Base-by-base conservation (phyloP, 371 early-diverging fungal genomes). In the Mucor plumbeus region DNA sequence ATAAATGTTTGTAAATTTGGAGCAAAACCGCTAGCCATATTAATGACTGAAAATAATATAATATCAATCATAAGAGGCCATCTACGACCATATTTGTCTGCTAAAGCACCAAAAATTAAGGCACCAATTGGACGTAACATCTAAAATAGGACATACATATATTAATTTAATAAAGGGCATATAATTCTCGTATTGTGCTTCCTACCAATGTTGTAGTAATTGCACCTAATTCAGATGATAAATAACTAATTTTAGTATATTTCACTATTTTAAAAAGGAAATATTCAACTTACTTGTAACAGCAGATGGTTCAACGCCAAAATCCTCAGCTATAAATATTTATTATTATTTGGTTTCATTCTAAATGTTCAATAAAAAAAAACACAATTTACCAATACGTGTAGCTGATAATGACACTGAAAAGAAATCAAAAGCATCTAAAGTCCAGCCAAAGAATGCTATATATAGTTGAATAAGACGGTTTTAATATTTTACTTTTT, bases 351-450 rank as follows among this genome's bases (percentile, higher is more conserved):
- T 50, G 26, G 50, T 50, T 50, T 21, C 4, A 11, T 50, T 50
- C 17, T 31, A 13, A n/a, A 64, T 14, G 13, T 10, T 21, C 19
- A 31, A 50, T 4, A 26, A 8, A 8, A 8, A 50, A 19, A 17
- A 48, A 7, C 17, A 15, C 11, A 36, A n/a, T 14, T 72, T 73
- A 81, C 81, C 81, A 21, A 82, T 82, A 38, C 73, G 59, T 1
- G 78, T 74, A 14, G 78, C 76, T 7, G 75, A 71, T 39, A 90
- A 75, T 4, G 86, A 76, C 4, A 90, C 86, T 34, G 82, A 82
- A 69, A 89, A 90, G 73, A 88, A 92, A 74, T 91, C 92, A 68
- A 89, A 85, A 10, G 90, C 87, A 75, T 92, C 91, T n/a, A 90
- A 70, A 26, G 87, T 80, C 91, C 92, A 92, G 11, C 90, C 92